Base-by-base conservation (phyloP, 176 grass and related monocot genomes). In the Cenchrus americanus region DNA sequence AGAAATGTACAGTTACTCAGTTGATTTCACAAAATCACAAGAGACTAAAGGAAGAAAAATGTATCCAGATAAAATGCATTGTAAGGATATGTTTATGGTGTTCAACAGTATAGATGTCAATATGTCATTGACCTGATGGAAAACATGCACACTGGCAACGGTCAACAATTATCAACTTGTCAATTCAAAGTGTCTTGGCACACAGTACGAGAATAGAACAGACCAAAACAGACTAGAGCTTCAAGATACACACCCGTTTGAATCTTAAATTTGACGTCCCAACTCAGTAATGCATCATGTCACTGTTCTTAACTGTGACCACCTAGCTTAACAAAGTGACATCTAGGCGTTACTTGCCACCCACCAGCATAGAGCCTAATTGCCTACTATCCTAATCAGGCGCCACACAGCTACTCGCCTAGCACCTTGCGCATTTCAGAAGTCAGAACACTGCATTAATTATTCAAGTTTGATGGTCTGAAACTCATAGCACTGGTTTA, bases 11-110 rank as follows among this genome's bases (percentile, higher is more conserved):
- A 82, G 53, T 66, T 73, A 82, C 26, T 57, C 49, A 26, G 7
- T 46, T 61, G 19, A 66, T 48, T 73, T 79, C 59, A 54, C 23
- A 82, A 49, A 8, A 57, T 79, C 59, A 54, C 23, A 82, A 49
- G 13, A 57, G 27, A 66, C 24, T 73, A 10, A 55, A 2, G 49
- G 17, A 19, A 49, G 24, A 6, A 40, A 75, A 52, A 13, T 76
- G 15, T 62, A 13, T 47, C 27, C 8, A 0, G 49, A 69, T 87
- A 70, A 67, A 76, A 55, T 47, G 22, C 40, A 71, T 21, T 26
- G 49, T 66, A 52, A 69, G 22, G 15, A 47, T 58, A 74, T 51
- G 65, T 8, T 67, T n/a, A 75, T 60, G 51, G 51, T 12, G 0
- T 1, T 76, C 0, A 58, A 58, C 52, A 41, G 40, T 47, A 52